Conservation (phyloP, 2,329 filamentous ascomycete genomes). For the Remersonia thermophila region DNA sequence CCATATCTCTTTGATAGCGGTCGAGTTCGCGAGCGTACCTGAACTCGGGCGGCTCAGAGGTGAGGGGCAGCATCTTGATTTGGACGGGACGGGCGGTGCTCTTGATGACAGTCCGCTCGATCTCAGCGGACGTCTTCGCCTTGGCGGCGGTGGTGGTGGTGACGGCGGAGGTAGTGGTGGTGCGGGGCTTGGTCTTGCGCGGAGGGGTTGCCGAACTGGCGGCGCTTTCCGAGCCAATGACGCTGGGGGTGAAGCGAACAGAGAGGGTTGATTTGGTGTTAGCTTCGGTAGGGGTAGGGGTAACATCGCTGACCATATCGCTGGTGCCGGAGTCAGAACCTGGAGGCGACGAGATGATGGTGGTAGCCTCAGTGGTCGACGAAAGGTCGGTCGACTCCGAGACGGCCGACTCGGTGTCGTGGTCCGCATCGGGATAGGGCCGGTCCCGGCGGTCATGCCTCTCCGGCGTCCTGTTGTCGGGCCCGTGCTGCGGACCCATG, state of each 20-base stretch:
- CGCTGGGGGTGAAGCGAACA: slow-evolving; percentile 18
- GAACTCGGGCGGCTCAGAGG: slow-evolving; percentile 8
- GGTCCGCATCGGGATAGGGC: slow-evolving; percentile 14
- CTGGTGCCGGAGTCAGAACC: slow-evolving; percentile 1
- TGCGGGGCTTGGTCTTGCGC: too few relatives aligned
- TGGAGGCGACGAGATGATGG: slow-evolving; percentile 21
- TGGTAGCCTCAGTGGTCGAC: slow-evolving; percentile 27
- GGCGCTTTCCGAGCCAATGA: slow-evolving; percentile 12
- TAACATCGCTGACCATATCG: slow-evolving; percentile 15
- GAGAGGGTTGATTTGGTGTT: slow-evolving; percentile 14
- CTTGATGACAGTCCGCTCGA: slow-evolving; percentile 12
- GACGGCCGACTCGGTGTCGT: slow-evolving; percentile 24
- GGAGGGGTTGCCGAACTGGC: slow-evolving; percentile 9
- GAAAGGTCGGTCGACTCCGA: slow-evolving; percentile 25
- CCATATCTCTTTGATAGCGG: slow-evolving; percentile 10
- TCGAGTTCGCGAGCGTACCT: slow-evolving; percentile 12
- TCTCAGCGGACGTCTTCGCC: slow-evolving; percentile 10
- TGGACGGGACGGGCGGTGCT: slow-evolving; percentile 8
- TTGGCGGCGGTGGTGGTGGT: neutral
- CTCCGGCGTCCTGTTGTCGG: slow-evolving; percentile 10
- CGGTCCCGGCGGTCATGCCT: slow-evolving; percentile 11
- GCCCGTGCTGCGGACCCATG: slow-evolving; percentile 11
- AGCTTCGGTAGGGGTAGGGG: slow-evolving; percentile 12
- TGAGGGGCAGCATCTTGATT: slow-evolving; percentile 14
- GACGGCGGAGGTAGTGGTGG: too few relatives aligned